Base-by-base conservation (phyloP, 2,329 filamentous ascomycete genomes). In the Hymenoscyphus albidus region DNA sequence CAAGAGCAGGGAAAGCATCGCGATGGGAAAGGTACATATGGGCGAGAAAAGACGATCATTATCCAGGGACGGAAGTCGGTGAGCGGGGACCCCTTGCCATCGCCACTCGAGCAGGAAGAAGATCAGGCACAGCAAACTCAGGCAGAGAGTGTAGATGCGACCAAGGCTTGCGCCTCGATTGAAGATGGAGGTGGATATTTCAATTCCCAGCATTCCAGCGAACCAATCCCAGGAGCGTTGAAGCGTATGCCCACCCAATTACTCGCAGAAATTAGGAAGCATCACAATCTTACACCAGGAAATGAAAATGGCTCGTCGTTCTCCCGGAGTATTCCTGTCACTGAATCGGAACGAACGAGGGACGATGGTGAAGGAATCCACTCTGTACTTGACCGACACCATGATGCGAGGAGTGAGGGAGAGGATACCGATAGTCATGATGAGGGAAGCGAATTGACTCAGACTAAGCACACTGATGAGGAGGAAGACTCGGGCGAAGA, bases 401-500 rank as follows among this genome's bases (percentile, higher is more conserved):
- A 51, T 18, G 42, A 51, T 22, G 57, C 57, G 13, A 51, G 66
- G 31, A 58, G 64, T 22, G 55, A 61, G 5, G 56, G 57, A 14
- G 58, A 48, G 16, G 40, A 51, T n/a, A 27, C n/a, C n/a, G 32
- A 63, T 35, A 31, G 35, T 42, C 42, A 65, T 42, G 80, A 82
- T 27, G 81, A 83, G 62, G 80, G 81, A 40, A 78, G 56, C 12
- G 66, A 68, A 10, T 40, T 68, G 9, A 65, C 66, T 7, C 64
- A 64, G 10, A 42, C 64, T 27, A 72, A 71, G 59, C 70, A 67
- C 60, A 58, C 61, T 32, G 72, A 75, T 22, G 82, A 84, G 31
- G 83, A 84, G 58, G 81, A 83, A 38, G 82, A 84, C 62, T 93
- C 90, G 14, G 89, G 91, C 64, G 88, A 91, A 74, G 91, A 95